Evolutionary conservation across 257 asterid genomes (phyloP).

Genomic region (Eustoma russellianum): DNA sequence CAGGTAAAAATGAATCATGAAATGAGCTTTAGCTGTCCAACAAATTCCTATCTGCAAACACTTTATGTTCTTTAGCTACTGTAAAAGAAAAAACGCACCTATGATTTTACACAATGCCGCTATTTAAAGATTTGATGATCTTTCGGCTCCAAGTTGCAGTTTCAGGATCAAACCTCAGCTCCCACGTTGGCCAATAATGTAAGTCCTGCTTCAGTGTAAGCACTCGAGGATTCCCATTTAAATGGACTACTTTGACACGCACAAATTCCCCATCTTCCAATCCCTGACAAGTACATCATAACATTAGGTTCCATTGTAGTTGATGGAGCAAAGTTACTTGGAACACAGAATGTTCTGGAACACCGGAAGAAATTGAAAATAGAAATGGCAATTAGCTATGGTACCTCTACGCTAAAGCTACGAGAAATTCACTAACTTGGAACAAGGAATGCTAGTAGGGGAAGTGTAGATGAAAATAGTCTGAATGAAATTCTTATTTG

Average conservation of each 20-base stretch:
- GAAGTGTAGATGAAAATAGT: too few relatives aligned
- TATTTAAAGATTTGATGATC: constrained; percentile 50
- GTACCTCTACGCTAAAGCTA: too few relatives aligned
- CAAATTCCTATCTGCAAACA: not conserved
- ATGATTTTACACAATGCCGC: constrained; percentile 16
- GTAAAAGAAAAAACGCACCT: not conserved
- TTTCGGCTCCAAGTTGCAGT: constrained; percentile 77
- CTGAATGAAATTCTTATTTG: too few relatives aligned
- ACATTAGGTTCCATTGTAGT: not conserved
- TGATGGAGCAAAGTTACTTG: not conserved
- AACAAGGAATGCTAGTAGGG: too few relatives aligned
- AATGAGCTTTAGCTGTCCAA: not conserved
- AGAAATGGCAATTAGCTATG: too few relatives aligned
- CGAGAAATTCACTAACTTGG: too few relatives aligned
- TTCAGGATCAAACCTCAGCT: constrained; percentile 72
- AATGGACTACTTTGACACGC: constrained; percentile 74
- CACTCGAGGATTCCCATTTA: constrained; percentile 90
- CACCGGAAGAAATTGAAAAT: too few relatives aligned
- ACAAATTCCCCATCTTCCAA: constrained; percentile 86
- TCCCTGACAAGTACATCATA: constrained; percentile 29
- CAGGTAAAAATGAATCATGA: not conserved
- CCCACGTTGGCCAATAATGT: constrained; percentile 99
- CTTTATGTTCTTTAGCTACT: not conserved
- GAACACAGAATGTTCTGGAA: too few relatives aligned
- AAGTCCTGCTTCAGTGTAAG: constrained; percentile 91